A percentile compares a stretch with the other conserved stretches of the same genome.
Conservation (phyloP, 2,329 filamentous ascomycete genomes). For the Claviceps sp. region DNA sequence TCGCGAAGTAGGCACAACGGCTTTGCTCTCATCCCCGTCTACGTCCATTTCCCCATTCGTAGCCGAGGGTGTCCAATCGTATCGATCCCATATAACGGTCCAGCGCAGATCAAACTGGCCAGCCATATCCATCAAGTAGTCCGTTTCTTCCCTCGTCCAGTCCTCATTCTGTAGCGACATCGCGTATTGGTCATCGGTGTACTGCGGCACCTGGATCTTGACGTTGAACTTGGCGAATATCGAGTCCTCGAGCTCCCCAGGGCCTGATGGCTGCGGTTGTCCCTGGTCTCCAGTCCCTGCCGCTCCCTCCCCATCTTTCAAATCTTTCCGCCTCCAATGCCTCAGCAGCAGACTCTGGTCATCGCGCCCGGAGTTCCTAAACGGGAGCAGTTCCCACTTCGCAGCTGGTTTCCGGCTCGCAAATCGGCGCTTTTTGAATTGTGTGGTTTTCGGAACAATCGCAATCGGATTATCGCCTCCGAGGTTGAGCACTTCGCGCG, state of each 20-base stretch:
- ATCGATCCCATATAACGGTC: constrained; percentile 85
- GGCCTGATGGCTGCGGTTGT: neutral
- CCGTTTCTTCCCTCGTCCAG: constrained; percentile 89
- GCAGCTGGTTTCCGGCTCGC: constrained; percentile 41
- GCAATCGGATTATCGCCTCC: constrained; percentile 54
- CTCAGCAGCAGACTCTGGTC: constrained; percentile 55
- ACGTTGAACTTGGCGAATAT: constrained; percentile 82
- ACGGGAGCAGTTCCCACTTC: constrained; percentile 55
- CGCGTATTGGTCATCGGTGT: constrained; percentile 79
- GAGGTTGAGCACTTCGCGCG: constrained; percentile 51
- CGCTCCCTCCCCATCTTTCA: constrained; percentile 16
- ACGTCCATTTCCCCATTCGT: constrained; percentile 31
- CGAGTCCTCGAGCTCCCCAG: constrained; percentile 37
- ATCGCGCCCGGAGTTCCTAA: constrained; percentile 63
- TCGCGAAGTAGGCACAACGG: constrained; percentile 38
- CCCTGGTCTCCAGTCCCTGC: constrained; percentile 6
- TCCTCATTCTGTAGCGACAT: constrained; percentile 57
- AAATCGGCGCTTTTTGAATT: constrained; percentile 46
- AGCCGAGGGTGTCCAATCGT: constrained; percentile 51
- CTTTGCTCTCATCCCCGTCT: constrained; percentile 35
- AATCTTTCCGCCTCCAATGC: constrained; percentile 64
- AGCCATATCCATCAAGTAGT: constrained; percentile 69
- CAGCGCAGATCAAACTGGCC: constrained; percentile 77
- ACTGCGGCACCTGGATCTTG: constrained; percentile 61
- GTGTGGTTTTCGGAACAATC: constrained; percentile 46